Percentiles rank a stretch among this genome's conserved stretches.
Evolutionary conservation across 495 filamentous ascomycete species (phyloP).

Genomic region (Penicillium malachiteum): DNA sequence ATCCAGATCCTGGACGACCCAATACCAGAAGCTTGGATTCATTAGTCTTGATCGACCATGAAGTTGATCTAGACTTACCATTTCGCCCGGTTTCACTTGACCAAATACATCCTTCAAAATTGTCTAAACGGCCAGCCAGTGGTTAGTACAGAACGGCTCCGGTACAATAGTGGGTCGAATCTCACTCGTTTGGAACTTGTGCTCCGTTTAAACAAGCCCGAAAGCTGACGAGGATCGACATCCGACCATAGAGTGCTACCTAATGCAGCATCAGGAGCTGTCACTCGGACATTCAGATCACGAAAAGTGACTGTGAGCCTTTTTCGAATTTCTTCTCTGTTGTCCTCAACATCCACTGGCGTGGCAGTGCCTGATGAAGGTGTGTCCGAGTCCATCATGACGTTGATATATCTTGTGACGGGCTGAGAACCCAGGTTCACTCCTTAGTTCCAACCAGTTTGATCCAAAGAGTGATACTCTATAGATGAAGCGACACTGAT

Average conservation of each 20-base stretch:
- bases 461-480: not conserved
- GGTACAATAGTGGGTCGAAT: not conserved
- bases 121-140: conserved; percentile 14
- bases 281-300: conserved; percentile 35
- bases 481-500: too few relatives aligned
- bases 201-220: conserved; percentile 17
- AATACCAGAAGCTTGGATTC: conserved; percentile 37
- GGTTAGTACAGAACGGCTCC: not conserved
- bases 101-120: conserved; percentile 39
- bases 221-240: conserved; percentile 33
- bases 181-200: conserved; percentile 32
- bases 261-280: conserved; percentile 41
- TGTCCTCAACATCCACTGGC: conserved; percentile 33
- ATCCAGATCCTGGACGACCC: conserved; percentile 45
- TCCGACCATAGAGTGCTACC: conserved; percentile 36
- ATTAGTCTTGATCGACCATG: conserved; percentile 1
- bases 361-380: conserved; percentile 34
- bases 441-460: not conserved
- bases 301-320: conserved; percentile 40
- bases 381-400: conserved; percentile 30
- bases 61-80: conserved; percentile 24
- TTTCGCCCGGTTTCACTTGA: conserved; percentile 41
- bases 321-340: conserved; percentile 24
- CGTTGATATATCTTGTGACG: not conserved
- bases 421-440: too few relatives aligned